Evolutionary conservation across 1,284 basidiomycete genomes (phyloP).

Genomic region (Ustilago shanxiensis): DNA sequence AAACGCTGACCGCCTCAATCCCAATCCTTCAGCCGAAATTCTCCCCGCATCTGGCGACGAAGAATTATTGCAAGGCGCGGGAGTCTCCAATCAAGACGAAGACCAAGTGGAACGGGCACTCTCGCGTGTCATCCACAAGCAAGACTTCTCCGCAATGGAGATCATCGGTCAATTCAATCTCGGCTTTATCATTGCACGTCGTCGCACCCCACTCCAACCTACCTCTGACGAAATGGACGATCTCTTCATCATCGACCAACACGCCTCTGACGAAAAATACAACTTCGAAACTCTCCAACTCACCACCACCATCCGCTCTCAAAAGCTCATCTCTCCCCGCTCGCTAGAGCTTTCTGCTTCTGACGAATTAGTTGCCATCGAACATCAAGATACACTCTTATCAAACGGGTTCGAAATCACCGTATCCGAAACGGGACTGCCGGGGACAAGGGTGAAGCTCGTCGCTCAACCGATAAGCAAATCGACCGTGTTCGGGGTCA

Average conservation of each 20-base stretch:
- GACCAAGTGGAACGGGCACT: slow-evolving; percentile 79
- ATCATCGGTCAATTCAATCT: slow-evolving; percentile 95
- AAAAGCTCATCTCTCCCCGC: slow-evolving; percentile 84
- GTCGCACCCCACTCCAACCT: too few relatives aligned
- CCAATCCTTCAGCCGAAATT: neutral
- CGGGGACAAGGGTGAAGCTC: slow-evolving; percentile 77
- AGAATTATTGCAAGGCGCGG: slow-evolving; percentile 72
- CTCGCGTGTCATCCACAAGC: slow-evolving; percentile 86
- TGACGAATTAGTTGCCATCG: slow-evolving; percentile 88
- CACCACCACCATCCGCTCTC: slow-evolving; percentile 87
- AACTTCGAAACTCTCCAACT: slow-evolving; percentile 95
- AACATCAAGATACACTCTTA: slow-evolving; percentile 83
- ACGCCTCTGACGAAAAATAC: slow-evolving; percentile 90
- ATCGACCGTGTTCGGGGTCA: slow-evolving; percentile 82
- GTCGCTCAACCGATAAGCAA: slow-evolving; percentile 91
- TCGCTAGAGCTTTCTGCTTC: slow-evolving; percentile 86
- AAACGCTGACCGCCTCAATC: neutral
- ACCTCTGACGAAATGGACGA: slow-evolving; percentile 61
- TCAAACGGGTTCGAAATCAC: slow-evolving; percentile 88
- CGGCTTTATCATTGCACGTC: slow-evolving; percentile 90
- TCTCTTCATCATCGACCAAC: slow-evolving; percentile 88
- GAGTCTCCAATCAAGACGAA: slow-evolving; percentile 76
- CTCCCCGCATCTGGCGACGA: slow-evolving; percentile 20
- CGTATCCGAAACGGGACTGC: slow-evolving; percentile 73
- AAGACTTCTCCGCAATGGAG: slow-evolving; percentile 86